phyloP scores from a whole-genome alignment of 2,329 filamentous ascomycete genomes.

The Colletotrichum musae region DNA sequence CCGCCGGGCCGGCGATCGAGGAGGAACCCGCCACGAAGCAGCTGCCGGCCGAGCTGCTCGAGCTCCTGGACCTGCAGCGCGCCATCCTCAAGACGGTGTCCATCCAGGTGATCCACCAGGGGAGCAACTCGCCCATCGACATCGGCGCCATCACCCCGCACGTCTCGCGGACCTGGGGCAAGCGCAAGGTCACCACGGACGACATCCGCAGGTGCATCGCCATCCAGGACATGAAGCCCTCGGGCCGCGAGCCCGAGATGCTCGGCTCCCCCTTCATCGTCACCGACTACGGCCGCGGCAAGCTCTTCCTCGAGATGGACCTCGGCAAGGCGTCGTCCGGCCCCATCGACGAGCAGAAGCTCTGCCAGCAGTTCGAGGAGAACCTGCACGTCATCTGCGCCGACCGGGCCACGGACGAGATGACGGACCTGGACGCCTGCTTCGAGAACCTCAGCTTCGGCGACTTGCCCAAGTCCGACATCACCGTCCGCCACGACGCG shows the following conservation, averaged over 20 bases:
- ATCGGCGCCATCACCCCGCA: constrained; percentile 72
- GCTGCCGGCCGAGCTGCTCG: constrained; percentile 68
- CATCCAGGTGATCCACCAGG: constrained; percentile 79
- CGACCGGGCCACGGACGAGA: constrained; percentile 48
- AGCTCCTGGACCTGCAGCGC: constrained; percentile 75
- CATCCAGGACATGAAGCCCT: constrained; percentile 66
- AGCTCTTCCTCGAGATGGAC: constrained; percentile 72
- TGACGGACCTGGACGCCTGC: constrained; percentile 61
- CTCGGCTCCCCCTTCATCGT: constrained; percentile 58
- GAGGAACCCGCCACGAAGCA: constrained; percentile 48
- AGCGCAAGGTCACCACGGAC: constrained; percentile 74
- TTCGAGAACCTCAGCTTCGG: constrained; percentile 54
- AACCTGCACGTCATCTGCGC: constrained; percentile 65
- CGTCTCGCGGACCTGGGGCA: constrained; percentile 80
- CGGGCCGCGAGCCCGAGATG: constrained; percentile 40
- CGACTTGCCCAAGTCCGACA: constrained; percentile 68
- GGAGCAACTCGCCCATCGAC: constrained; percentile 73
- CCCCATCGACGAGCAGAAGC: constrained; percentile 63
- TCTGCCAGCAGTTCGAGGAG: constrained; percentile 68
- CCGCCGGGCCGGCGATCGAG: constrained; percentile 41
- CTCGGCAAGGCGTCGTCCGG: constrained; percentile 50
- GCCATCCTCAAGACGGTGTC: constrained; percentile 78
- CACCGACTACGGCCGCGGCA: constrained; percentile 67
- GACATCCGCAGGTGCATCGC: constrained; percentile 79
- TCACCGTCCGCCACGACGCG: constrained; percentile 64